Percentiles rank a stretch among this genome's conserved stretches.
These are phyloP conservation scores for Aspergillus homomorphus DNA, from an alignment of 495 filamentous ascomycete species.

Conservation along the genomic window DNA sequence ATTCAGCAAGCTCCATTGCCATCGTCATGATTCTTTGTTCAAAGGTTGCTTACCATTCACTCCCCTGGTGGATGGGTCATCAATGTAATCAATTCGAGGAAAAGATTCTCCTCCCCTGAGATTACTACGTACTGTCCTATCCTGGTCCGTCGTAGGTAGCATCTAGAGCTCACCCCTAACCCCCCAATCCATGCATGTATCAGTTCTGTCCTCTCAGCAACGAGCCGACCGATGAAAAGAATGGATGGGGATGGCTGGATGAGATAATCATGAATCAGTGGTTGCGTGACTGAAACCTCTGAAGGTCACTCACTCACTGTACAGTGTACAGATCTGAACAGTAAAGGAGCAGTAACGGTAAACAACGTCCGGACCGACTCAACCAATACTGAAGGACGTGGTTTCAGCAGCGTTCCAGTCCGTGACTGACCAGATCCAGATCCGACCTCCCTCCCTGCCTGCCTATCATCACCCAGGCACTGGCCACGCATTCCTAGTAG, in stretches of 20 bases:
- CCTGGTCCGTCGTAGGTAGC: too few species aligned
- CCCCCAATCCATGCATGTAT: too few species aligned
- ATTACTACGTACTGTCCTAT: too few species aligned
- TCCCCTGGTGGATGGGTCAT: neutral
- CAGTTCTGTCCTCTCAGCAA: too few species aligned
- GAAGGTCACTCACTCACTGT: too few species aligned
- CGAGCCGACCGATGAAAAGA: neutral
- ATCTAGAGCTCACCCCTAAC: too few species aligned
- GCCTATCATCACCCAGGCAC: constrained; percentile 6
- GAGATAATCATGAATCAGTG: neutral
- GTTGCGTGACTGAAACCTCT: neutral
- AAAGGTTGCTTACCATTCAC: neutral
- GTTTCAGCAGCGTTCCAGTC: constrained; percentile 9
- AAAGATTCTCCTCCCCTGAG: too few species aligned
- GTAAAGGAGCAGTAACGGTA: neutral
- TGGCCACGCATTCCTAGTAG: constrained; percentile 2
- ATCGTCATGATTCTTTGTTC: constrained; percentile 5
- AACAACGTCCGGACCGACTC: neutral
- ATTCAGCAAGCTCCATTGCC: constrained; percentile 6
- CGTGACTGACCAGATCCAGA: too few species aligned
- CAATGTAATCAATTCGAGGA: neutral
- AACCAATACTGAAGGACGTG: neutral
- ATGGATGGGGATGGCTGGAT: constrained; percentile 1
- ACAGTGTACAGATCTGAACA: neutral
- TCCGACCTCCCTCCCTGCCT: too few species aligned